These are phyloP conservation scores for Suillus discolor DNA, from an alignment of 768 basidiomycete species.

Conservation along the genomic window DNA sequence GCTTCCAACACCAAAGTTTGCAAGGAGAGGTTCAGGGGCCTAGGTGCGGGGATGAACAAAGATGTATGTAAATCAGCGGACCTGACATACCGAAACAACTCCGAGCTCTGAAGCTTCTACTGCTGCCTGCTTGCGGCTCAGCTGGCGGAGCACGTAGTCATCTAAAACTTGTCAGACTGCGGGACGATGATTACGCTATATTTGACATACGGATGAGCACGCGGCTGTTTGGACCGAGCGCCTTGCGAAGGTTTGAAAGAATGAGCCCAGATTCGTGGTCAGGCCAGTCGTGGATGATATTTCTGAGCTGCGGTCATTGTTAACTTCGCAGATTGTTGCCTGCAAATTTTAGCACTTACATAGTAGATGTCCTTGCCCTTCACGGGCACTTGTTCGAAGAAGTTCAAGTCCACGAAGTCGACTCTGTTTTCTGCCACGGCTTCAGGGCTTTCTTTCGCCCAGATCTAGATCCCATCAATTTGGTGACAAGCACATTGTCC, in stretches of 20 bases:
- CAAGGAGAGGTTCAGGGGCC: slow-evolving; percentile 37
- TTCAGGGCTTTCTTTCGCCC: slow-evolving; percentile 25
- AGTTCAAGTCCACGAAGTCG: slow-evolving; percentile 30
- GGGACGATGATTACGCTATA: neutral
- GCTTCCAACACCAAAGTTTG: slow-evolving; percentile 36
- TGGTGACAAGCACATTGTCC: neutral
- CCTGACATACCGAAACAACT: slow-evolving; percentile 14
- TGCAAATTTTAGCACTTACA: slow-evolving; percentile 22
- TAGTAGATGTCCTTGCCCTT: slow-evolving; percentile 35
- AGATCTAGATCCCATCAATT: slow-evolving; percentile 20
- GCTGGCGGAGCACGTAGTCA: slow-evolving; percentile 23
- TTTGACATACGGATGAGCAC: too few species aligned
- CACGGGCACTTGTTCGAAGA: slow-evolving; percentile 30
- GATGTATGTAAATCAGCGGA: neutral
- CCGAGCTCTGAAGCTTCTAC: slow-evolving; percentile 18
- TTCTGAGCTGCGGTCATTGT: slow-evolving; percentile 17
- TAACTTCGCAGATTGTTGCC: neutral
- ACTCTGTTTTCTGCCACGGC: slow-evolving; percentile 26
- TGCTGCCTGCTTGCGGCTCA: slow-evolving; percentile 17
- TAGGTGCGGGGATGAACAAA: slow-evolving; percentile 10
- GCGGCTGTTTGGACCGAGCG: too few species aligned
- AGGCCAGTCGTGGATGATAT: slow-evolving; percentile 31
- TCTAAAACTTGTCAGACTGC: slow-evolving; percentile 16
- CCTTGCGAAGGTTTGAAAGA: too few species aligned
- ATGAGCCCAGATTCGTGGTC: too few species aligned